Conservation (phyloP, 352 stramenopile species). For the Globisporangium barbulae region DNA sequence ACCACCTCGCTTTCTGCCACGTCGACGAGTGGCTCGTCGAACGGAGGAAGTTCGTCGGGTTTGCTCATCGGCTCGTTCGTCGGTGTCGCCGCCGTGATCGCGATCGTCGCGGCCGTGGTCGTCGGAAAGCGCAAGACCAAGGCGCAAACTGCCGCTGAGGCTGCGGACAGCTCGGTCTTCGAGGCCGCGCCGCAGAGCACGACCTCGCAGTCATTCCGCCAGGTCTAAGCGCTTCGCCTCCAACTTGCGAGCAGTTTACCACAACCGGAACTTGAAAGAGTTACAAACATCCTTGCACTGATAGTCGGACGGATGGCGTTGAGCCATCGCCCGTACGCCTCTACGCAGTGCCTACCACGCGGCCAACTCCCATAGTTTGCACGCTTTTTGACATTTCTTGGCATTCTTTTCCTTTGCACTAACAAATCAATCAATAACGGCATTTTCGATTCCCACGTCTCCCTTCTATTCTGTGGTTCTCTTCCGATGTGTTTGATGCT, state of each 20-base stretch:
- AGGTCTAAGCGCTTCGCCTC: background rate
- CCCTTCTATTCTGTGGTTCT: no score
- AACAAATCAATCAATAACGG: no score
- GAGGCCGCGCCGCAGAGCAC: background rate
- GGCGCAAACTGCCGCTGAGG: background rate
- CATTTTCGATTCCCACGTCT: no score
- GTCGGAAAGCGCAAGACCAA: background rate
- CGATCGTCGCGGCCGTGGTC: background rate
- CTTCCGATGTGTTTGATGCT: no score
- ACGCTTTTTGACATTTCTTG: no score
- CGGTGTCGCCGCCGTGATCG: conserved; percentile 1
- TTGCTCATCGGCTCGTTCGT: background rate
- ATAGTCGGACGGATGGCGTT: no score
- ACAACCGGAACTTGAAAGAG: background rate
- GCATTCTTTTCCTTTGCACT: no score
- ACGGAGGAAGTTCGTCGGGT: background rate
- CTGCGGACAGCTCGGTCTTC: background rate
- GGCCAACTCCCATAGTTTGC: no score
- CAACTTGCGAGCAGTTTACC: background rate
- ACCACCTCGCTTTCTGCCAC: background rate
- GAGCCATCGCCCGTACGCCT: no score
- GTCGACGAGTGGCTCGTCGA: background rate
- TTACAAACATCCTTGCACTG: background rate
- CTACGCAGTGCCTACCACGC: no score
- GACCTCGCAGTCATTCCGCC: conserved; percentile 1